Evolutionary conservation across 768 basidiomycete genomes (phyloP).

Genomic region (Hemileccinum rubropunctum): DNA sequence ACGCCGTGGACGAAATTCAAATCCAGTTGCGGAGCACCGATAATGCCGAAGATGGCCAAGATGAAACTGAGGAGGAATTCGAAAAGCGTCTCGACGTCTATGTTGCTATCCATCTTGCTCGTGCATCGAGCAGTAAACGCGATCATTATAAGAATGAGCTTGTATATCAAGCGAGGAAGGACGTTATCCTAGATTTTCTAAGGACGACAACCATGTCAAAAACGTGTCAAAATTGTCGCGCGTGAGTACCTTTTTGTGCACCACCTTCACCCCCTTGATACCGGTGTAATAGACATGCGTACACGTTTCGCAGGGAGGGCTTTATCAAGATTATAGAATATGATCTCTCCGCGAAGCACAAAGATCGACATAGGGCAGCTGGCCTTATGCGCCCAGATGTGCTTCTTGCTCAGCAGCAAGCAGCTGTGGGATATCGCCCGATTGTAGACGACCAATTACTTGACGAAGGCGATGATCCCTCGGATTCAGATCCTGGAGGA

Average conservation of each 20-base stretch:
- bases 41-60: conserved; percentile 39
- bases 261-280: conserved; percentile 4
- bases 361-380: conserved; percentile 50
- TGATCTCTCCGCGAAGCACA: conserved; percentile 80
- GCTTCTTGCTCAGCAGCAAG: conserved; percentile 46
- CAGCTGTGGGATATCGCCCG: conserved; percentile 23
- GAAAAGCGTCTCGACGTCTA: conserved; percentile 62
- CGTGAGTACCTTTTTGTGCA: conserved; percentile 51
- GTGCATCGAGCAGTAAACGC: conserved; percentile 53
- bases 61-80: conserved; percentile 63
- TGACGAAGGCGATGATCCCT: conserved; percentile 48
- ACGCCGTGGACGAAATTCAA: conserved; percentile 68
- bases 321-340: conserved; percentile 94
- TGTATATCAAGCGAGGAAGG: conserved; percentile 85
- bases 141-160: conserved; percentile 88
- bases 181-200: conserved; percentile 77
- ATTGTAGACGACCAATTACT: conserved; percentile 26
- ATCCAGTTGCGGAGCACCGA: conserved; percentile 35
- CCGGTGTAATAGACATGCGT: conserved; percentile 53
- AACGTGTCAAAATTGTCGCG: conserved; percentile 83
- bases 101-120: conserved; percentile 49
- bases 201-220: conserved; percentile 59
- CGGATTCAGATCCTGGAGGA: conserved; percentile 48
- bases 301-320: conserved; percentile 92
- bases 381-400: conserved; percentile 75